phyloP scores from a whole-genome alignment of 2,329 filamentous ascomycete genomes.

The Myriosclerotinia duriaeana region DNA sequence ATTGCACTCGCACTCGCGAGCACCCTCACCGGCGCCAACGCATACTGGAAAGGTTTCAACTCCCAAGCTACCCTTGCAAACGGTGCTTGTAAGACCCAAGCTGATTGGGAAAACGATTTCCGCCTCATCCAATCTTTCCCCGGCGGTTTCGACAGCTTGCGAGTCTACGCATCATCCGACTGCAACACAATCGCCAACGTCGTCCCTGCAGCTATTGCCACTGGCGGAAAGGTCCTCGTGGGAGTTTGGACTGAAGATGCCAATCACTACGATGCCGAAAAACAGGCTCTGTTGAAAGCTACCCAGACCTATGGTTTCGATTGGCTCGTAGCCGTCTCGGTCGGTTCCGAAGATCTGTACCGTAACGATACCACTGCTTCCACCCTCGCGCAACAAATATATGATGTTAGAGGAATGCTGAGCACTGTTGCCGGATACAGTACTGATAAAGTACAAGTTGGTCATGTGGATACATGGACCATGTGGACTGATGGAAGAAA shows the following conservation, averaged over 20 bases:
- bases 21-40: conserved; percentile 38
- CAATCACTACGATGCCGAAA: conserved; percentile 57
- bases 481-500: conserved; percentile 60
- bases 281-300: conserved; percentile 58
- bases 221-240: conserved; percentile 60
- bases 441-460: conserved; percentile 55
- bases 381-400: conserved; percentile 40
- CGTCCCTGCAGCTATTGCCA: conserved; percentile 58
- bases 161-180: conserved; percentile 60
- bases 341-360: conserved; percentile 69
- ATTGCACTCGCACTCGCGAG: conserved; percentile 41
- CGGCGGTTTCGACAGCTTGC: conserved; percentile 54
- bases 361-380: conserved; percentile 46
- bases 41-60: conserved; percentile 47
- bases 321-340: conserved; percentile 59
- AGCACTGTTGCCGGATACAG: conserved; percentile 48
- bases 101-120: conserved; percentile 67
- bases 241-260: conserved; percentile 62
- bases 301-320: conserved; percentile 56
- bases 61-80: conserved; percentile 46
- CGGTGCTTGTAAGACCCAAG: conserved; percentile 64
- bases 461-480: conserved; percentile 70
- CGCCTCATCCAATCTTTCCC: conserved; percentile 48
- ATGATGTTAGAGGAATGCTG: conserved; percentile 54
- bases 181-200: conserved; percentile 51